Conservation (phyloP, 1,284 basidiomycete genomes). For the Apiotrichum montevideense region DNA sequence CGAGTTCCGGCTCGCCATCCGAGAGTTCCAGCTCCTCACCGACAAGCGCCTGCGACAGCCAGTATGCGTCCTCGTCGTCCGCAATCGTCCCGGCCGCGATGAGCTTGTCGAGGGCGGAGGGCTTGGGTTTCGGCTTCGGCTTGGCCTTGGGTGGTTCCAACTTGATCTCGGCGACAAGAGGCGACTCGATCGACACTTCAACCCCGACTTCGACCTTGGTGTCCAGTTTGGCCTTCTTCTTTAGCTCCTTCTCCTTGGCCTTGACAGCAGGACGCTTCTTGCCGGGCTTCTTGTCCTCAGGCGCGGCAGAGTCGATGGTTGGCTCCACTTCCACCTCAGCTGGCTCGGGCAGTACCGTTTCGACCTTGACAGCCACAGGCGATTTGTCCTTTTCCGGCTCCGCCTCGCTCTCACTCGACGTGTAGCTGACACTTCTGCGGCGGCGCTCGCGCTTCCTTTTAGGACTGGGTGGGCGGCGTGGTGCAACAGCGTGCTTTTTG, state of each 20-base stretch:
- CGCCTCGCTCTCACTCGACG: slow-evolving; percentile 20
- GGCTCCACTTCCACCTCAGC: too few relatives aligned
- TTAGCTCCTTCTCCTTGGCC: slow-evolving; percentile 8
- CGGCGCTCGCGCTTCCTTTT: slow-evolving; percentile 15
- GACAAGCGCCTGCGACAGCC: slow-evolving; percentile 59
- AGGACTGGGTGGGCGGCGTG: slow-evolving; percentile 10
- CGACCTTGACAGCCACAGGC: background rate
- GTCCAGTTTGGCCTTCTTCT: slow-evolving; percentile 13
- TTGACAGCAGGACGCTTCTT: slow-evolving; percentile 31
- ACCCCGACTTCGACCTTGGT: slow-evolving; percentile 10
- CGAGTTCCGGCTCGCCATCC: slow-evolving; percentile 17
- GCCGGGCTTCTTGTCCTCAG: slow-evolving; percentile 22
- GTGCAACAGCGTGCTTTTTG: slow-evolving; percentile 24
- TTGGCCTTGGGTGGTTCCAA: slow-evolving; percentile 19
- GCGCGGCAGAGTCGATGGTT: background rate
- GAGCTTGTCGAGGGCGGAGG: slow-evolving; percentile 32
- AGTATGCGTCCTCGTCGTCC: slow-evolving; percentile 91
- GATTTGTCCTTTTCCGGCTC: slow-evolving; percentile 3
- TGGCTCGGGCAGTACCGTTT: background rate
- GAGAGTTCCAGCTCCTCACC: slow-evolving; percentile 32
- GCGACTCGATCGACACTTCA: slow-evolving; percentile 11
- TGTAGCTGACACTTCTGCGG: slow-evolving; percentile 15
- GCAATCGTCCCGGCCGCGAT: slow-evolving; percentile 55
- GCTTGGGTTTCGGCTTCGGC: slow-evolving; percentile 18
- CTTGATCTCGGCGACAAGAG: slow-evolving; percentile 30